Base-by-base conservation (phyloP, 352 stramenopile genomes). In the Phytophthora meadii region DNA sequence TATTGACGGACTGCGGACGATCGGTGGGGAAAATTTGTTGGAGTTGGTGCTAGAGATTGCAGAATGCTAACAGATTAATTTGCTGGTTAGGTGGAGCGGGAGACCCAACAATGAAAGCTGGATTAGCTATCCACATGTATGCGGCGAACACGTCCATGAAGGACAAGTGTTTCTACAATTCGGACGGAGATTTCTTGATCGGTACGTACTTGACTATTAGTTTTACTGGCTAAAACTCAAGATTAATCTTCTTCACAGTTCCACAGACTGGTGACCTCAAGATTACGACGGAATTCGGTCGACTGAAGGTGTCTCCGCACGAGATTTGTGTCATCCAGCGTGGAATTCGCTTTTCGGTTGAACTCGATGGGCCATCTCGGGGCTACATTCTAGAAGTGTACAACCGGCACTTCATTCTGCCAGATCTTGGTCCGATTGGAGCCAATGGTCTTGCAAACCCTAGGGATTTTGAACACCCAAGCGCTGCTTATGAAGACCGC, bases 371-470 rank as follows among this genome's bases (percentile, higher is more conserved):
- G 28, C 82, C 84, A 28, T 86, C 87, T 32, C 83, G 95, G 17
- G 97, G 97, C 7, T 99, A 99, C 72, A 89, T 99, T 32, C 76
- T 98, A 15, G 97, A 99, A 73, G 89, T 98, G 42, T 98, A 92
- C 74, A 94, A 97, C 62, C 94, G 93, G 32, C 95, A 99, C 76
- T 99, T 99, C 73, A 54, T 89, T 27, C 78, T 99, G 5, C 97
- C 97, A 0, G 94, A 98, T 70, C 74, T 99, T 5, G 97, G 97
- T 10, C 95, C 96, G 0, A 98, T 99, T 65, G 97, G 97, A 53
- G 90, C 94, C 7, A 99, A 99, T 76, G 96, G 97, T 8, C 81
- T 99, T 12, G 97, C 96, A 2, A 99, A 99, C 81, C 91, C 94
- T 11, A 79, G 95, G 19, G 97, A 99, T 71, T 99, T 99, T 77